Percentiles rank a stretch among this genome's conserved stretches.
Conservation (phyloP, 1,284 basidiomycete species). For the Tilletia caries region DNA sequence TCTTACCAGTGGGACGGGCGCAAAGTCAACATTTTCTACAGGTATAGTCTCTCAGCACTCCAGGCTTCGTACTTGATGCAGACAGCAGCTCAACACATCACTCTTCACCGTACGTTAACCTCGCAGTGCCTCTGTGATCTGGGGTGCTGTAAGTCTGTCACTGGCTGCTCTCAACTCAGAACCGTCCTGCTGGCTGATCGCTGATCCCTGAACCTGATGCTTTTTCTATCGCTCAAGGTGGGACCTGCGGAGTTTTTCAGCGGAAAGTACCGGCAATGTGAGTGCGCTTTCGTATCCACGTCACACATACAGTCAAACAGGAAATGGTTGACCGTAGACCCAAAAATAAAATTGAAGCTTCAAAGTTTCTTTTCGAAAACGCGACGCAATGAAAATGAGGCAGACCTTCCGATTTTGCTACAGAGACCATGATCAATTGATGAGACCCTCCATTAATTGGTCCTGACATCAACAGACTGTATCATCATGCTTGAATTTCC, state of each 20-base stretch:
- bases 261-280: slow-evolving; percentile 54
- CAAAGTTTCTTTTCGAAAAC: too few relatives aligned
- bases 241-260: slow-evolving; percentile 58
- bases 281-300: too few relatives aligned
- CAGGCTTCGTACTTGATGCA: slow-evolving; percentile 37
- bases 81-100: slow-evolving; percentile 53
- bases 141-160: slow-evolving; percentile 51
- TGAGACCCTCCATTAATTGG: too few relatives aligned
- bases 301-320: too few relatives aligned
- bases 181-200: too few relatives aligned
- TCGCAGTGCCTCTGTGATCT: slow-evolving; percentile 55
- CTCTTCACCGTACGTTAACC: neutral
- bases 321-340: too few relatives aligned
- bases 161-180: too few relatives aligned
- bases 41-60: slow-evolving; percentile 58
- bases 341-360: neutral
- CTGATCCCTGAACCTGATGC: neutral
- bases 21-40: slow-evolving; percentile 2
- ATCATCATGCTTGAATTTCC: too few relatives aligned
- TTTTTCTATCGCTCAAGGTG: slow-evolving; percentile 22
- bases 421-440: too few relatives aligned
- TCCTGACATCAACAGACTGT: too few relatives aligned
- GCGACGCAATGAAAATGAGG: too few relatives aligned
- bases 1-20: neutral
- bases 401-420: too few relatives aligned